phyloP scores from a whole-genome alignment of 768 basidiomycete species.

The Russula sp. region DNA sequence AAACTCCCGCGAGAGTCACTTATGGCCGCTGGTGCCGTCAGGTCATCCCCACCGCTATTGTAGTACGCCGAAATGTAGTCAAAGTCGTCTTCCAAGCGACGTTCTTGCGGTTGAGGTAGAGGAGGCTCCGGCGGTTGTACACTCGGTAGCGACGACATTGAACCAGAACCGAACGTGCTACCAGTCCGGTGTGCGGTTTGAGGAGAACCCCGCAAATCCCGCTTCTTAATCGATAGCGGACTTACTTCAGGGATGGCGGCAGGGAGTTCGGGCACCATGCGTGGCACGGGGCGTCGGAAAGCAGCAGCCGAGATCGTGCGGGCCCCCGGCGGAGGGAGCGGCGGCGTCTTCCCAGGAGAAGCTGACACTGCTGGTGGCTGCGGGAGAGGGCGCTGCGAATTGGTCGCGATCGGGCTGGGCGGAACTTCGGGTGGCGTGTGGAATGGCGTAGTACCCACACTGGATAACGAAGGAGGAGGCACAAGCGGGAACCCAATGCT shows the following conservation, averaged over 20 bases:
- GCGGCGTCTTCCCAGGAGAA: conserved; percentile 29
- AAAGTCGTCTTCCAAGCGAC: conserved; percentile 39
- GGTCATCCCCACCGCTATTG: conserved; percentile 8
- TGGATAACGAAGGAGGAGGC: conserved; percentile 24
- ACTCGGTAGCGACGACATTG: conserved; percentile 4
- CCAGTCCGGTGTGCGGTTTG: conserved; percentile 31
- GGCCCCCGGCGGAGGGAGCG: conserved; percentile 30
- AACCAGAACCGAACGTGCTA: not conserved
- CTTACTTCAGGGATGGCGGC: conserved; percentile 35
- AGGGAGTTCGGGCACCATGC: conserved; percentile 28
- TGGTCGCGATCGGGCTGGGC: conserved; percentile 25
- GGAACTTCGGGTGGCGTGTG: conserved; percentile 47
- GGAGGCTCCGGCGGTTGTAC: conserved; percentile 7
- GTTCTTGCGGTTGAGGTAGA: conserved; percentile 16
- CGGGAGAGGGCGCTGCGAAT: conserved; percentile 22
- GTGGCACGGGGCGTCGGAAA: conserved; percentile 50
- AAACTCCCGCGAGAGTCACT: conserved; percentile 2
- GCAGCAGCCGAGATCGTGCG: conserved; percentile 73
- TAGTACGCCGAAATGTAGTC: conserved; percentile 55
- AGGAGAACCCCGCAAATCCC: conserved; percentile 42
- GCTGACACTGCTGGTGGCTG: conserved; percentile 28
- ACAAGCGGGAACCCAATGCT: conserved; percentile 11
- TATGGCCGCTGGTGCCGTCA: not conserved
- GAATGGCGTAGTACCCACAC: conserved; percentile 30
- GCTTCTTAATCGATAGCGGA: conserved; percentile 46